Percentiles rank a stretch among this genome's conserved stretches.
Evolutionary conservation across 331 rosid genomes (phyloP).

Genomic region (Pyrus hybrid): DNA sequence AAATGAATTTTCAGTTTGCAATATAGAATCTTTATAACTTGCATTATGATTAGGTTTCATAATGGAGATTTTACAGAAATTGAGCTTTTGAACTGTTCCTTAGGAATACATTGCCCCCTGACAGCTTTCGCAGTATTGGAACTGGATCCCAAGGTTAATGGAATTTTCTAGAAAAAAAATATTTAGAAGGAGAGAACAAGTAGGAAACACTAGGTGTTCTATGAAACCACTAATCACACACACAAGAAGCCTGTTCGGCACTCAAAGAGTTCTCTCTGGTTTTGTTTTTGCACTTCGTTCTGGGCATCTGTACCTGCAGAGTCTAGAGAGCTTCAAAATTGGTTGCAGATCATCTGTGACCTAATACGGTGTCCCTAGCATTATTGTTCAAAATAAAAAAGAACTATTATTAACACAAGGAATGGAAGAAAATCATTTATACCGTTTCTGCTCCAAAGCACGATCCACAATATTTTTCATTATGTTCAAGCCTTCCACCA

Average conservation of each 20-base stretch:
- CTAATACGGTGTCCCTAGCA: background rate
- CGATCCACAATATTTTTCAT: conserved; percentile 83
- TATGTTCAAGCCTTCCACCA: conserved; percentile 89
- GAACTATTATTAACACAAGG: conserved; percentile 13
- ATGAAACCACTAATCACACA: background rate
- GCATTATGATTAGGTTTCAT: background rate
- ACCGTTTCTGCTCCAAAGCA: conserved; percentile 91
- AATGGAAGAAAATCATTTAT: conserved; percentile 19
- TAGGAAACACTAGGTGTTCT: background rate
- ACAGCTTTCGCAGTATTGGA: background rate
- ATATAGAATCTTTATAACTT: background rate
- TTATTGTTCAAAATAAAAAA: background rate
- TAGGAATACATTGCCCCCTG: background rate
- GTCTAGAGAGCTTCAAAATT: background rate
- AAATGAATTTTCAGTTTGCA: background rate
- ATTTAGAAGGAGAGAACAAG: background rate
- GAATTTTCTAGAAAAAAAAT: background rate
- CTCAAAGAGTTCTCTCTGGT: background rate
- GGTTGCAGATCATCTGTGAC: background rate
- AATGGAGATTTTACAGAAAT: background rate
- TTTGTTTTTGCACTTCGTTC: background rate
- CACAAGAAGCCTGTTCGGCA: background rate
- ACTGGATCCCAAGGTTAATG: background rate
- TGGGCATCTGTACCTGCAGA: background rate
- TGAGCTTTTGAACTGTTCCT: background rate